These are phyloP conservation scores for Sonneratia alba DNA, from an alignment of 345 rosid genomes.

Conservation along the genomic window DNA sequence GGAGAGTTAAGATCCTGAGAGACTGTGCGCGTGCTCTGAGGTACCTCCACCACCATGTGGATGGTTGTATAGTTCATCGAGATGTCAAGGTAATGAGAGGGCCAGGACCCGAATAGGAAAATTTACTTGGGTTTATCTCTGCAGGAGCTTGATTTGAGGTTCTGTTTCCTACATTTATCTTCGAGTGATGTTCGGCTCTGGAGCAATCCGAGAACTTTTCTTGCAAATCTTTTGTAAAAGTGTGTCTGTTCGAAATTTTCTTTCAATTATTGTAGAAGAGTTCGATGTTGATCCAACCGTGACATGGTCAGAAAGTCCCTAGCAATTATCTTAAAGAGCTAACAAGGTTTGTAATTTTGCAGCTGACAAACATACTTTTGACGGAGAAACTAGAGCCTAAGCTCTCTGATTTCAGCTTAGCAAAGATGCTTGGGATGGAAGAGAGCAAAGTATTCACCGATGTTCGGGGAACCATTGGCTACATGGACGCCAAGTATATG, in stretches of 20 bases:
- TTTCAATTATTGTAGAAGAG: background rate
- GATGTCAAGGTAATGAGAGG: conserved; percentile 45
- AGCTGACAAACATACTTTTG: conserved; percentile 70
- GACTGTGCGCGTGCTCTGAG: conserved; percentile 43
- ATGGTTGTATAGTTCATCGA: conserved; percentile 66
- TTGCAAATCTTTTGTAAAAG: too few relatives aligned
- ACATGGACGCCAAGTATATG: conserved; percentile 73
- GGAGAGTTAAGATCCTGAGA: conserved; percentile 47
- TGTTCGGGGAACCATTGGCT: conserved; percentile 69
- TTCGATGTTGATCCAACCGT: background rate
- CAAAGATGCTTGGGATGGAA: conserved; percentile 57
- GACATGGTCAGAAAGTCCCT: background rate
- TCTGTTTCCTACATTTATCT: too few relatives aligned
- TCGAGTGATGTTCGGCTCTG: too few relatives aligned
- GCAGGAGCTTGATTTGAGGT: too few relatives aligned
- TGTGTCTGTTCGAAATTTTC: too few relatives aligned
- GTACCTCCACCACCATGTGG: conserved; percentile 48
- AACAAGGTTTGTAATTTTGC: background rate
- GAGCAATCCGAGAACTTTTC: too few relatives aligned
- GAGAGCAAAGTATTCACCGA: conserved; percentile 67
- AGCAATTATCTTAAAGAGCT: background rate
- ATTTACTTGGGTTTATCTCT: background rate
- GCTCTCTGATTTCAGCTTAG: conserved; percentile 59
- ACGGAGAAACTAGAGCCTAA: conserved; percentile 48
- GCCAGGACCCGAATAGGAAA: background rate